phyloP scores from a whole-genome alignment of 2,329 filamentous ascomycete species.

The Arthrobotrys pseudoclavata region DNA sequence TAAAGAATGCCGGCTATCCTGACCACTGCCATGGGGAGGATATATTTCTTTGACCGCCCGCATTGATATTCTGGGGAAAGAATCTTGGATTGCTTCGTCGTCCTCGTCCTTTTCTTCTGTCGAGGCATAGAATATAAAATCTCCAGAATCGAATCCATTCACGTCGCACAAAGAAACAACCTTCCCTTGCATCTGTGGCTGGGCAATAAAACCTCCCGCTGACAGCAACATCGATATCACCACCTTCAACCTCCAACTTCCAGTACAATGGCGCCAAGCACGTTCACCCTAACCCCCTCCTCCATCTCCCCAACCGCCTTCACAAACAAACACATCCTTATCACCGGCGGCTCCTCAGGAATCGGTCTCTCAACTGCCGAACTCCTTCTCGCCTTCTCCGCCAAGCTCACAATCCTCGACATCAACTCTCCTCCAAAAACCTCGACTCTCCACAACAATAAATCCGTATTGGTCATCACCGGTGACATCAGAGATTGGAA shows the following conservation, averaged over 20 bases:
- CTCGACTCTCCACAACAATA: conserved; percentile 62
- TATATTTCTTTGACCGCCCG: conserved; percentile 39
- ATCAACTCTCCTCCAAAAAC: conserved; percentile 65
- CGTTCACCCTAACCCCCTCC: conserved; percentile 45
- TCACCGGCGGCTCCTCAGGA: conserved; percentile 58
- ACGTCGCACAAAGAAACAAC: not conserved
- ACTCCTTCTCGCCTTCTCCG: conserved; percentile 66
- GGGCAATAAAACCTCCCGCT: too few relatives aligned
- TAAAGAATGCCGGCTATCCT: conserved; percentile 34
- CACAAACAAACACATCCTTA: conserved; percentile 53
- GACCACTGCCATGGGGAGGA: conserved; percentile 7
- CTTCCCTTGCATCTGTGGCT: too few relatives aligned
- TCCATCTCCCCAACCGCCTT: conserved; percentile 43
- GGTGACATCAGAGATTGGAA: conserved; percentile 69
- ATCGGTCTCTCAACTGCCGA: conserved; percentile 65
- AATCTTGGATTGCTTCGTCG: conserved; percentile 2
- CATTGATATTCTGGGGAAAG: conserved; percentile 8
- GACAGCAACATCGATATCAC: not conserved
- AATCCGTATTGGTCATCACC: conserved; percentile 65
- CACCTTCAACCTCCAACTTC: not conserved
- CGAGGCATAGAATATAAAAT: not conserved
- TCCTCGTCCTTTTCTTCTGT: not conserved
- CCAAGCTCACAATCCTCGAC: conserved; percentile 68
- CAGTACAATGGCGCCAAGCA: conserved; percentile 33
- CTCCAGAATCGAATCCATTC: not conserved